Conservation (phyloP, 106 monocot genomes). For the Agapanthus africanus region DNA sequence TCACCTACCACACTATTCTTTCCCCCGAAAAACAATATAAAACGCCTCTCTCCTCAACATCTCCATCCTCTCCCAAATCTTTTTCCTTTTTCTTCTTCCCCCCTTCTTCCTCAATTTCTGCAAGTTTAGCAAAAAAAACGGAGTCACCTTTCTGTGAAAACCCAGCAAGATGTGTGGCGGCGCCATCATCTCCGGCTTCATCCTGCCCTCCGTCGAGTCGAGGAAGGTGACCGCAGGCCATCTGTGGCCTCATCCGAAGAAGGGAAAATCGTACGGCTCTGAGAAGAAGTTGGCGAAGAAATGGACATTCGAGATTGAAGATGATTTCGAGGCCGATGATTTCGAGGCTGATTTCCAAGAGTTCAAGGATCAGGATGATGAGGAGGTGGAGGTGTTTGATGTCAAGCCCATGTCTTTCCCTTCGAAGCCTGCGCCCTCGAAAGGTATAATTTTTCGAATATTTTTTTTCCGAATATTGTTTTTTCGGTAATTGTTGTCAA, state of each 20-base stretch:
- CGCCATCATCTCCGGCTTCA: conserved; percentile 30
- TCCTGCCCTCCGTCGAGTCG: conserved; percentile 4
- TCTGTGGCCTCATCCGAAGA: conserved; percentile 18
- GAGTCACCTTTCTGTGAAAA: neutral
- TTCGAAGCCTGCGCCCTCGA: neutral
- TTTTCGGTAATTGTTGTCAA: conserved; percentile 1
- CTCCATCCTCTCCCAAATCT: too few species aligned
- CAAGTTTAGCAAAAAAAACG: neutral
- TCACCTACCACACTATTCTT: neutral
- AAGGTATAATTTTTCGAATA: conserved; percentile 9
- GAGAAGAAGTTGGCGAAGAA: neutral
- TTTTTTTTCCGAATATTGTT: neutral
- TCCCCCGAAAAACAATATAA: neutral
- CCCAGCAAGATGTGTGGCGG: conserved; percentile 27
- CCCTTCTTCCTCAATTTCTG: neutral
- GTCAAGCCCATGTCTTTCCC: conserved; percentile 14
- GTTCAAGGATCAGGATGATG: conserved; percentile 18
- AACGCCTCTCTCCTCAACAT: neutral
- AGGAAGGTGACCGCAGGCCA: conserved; percentile 10
- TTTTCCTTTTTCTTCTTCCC: too few species aligned
- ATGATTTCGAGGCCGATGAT: conserved; percentile 10
- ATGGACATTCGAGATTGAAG: conserved; percentile 4
- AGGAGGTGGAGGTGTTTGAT: conserved; percentile 8
- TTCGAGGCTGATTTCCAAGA: conserved; percentile 30
- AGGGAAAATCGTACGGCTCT: conserved; percentile 3